These are phyloP conservation scores for Colletotrichum nymphaeae DNA, from an alignment of 2,329 filamentous ascomycete species.

Conservation along the genomic window DNA sequence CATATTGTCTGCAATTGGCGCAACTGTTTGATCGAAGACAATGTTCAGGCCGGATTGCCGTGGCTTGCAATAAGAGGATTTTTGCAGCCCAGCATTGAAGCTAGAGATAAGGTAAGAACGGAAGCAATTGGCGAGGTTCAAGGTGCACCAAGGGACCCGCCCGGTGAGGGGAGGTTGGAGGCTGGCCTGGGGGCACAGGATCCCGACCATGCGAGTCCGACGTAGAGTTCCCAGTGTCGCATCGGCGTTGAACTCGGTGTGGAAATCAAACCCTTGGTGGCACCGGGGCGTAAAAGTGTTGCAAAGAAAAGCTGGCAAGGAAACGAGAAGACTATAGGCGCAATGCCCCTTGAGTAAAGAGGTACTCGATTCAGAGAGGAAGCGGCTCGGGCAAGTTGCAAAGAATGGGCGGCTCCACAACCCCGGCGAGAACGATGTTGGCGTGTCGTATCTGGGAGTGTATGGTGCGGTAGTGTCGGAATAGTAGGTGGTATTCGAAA, in stretches of 20 bases:
- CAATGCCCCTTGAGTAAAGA: constrained; percentile 13
- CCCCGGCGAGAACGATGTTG: not conserved
- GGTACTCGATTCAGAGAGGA: not conserved
- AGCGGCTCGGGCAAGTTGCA: not conserved
- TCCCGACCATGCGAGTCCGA: constrained; percentile 14
- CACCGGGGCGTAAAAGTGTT: constrained; percentile 6
- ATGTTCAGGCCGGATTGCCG: not conserved
- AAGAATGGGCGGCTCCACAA: constrained; percentile 17
- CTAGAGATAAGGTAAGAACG: constrained; percentile 19
- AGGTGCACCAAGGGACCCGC: not conserved
- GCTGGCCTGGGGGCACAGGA: constrained; percentile 14
- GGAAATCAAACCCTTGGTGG: constrained; percentile 16
- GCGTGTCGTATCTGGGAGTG: not conserved
- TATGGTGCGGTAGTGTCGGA: constrained; percentile 22
- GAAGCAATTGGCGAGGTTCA: not conserved
- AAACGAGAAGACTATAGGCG: not conserved
- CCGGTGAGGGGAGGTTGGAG: not conserved
- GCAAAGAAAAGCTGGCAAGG: not conserved
- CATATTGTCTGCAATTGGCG: constrained; percentile 3
- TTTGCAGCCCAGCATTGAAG: not conserved
- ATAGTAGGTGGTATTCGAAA: constrained; percentile 12
- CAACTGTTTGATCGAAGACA: not conserved
- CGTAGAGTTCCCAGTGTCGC: not conserved
- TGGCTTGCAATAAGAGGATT: not conserved
- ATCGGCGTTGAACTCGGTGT: not conserved